Base-by-base conservation (phyloP, 2,329 filamentous ascomycete genomes). In the Verticillium tricorpus region DNA sequence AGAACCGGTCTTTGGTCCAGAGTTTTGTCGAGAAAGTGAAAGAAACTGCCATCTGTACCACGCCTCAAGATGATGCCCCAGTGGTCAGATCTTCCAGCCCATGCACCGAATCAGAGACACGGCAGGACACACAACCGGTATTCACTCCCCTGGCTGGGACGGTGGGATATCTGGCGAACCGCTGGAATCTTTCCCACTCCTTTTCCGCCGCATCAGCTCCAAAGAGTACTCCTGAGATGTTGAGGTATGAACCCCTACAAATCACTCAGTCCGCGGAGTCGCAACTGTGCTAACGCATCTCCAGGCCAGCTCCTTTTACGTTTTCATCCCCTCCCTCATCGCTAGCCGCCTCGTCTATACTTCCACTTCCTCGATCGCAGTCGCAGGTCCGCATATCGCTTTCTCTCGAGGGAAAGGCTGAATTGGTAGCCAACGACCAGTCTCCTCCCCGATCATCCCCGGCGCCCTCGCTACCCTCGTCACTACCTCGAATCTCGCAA, bases 401-500 rank as follows among this genome's bases (percentile, higher is more conserved):
- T 70, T 95, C 92, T 19, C 83, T 93, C 35, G 92, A 97, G 70
- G 94, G 94, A 67, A 94, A 93, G 71, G 94, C 94, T n/a, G 90
- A 94, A 69, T 82, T 97, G 59, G 86, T 93, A 25, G 86, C 89
- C 60, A 83, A 89, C 64, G 86, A 89, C 65, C 81, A 83, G 34
- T 89, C 89, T 2, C 90, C 91, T 2, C 91, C 89, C 1, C 89
- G 87, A 59, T 70, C 70, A 60, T 71, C 85, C 82, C 63, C 80
- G 82, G 68, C 76, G 78, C 68, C 78, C 14, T 31, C 31, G 77
- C 67, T 82, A 77, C 63, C 81, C 74, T 63, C 81, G 78, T 69
- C 77, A 72, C 66, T 80, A 73, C 61, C 83, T 37, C 77, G 77
- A 15, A 75, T 85, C 19, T 78, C 79, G 22, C 77, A 79, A 19